Evolutionary conservation across 179 eudicot genomes (phyloP), one percentile per base, ranked within the genome.

Genomic region (Amaranthus tricolor): DNA sequence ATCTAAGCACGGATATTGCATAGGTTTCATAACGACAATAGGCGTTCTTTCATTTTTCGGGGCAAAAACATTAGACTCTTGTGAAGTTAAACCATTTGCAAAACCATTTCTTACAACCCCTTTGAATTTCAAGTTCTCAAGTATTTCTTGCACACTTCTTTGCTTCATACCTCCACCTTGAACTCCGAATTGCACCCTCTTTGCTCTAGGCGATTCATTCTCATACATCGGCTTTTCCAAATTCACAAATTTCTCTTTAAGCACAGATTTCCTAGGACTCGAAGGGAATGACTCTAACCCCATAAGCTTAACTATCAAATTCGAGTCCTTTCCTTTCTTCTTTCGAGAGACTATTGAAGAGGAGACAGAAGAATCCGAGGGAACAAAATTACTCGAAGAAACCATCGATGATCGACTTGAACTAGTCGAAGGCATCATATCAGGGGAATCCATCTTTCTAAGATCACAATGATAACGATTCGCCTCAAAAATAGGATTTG

Each of bases 221-320:
- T 86, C 91, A 65, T 85, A 84, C 52, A 72, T 7, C 57, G 86
- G 91, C 73, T 82, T 84, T 44, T 63, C 77, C 40, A 77, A 74
- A 56, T 77, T 76, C 52, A 74, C 13, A 14, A 82, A 12, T 44
- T 72, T 85, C 70, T 77, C 85, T 7, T 19, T 70, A 20, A 74
- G 84, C 13, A 66, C 70, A n/a, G 60, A 76, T 59, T 75, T 86
- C 68, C 67, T 76, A 4, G 84, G 80, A 72, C 73, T 75, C 0
- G 73, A 77, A 21, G 84, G 88, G 47, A 72, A 62, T 66, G 85
- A 76, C 66, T 92, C 94, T 12, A 94, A 77, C 56, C 98, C 97
- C 97, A 92, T 92, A n/a, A 94, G 91, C 77, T 83, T 94, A 62
- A 96, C 92, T 67, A 94, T 79, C 80, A 90, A 76, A 84, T 86